Base-by-base conservation (phyloP, 179 eudicot species). In the Corrigiola litoralis region DNA sequence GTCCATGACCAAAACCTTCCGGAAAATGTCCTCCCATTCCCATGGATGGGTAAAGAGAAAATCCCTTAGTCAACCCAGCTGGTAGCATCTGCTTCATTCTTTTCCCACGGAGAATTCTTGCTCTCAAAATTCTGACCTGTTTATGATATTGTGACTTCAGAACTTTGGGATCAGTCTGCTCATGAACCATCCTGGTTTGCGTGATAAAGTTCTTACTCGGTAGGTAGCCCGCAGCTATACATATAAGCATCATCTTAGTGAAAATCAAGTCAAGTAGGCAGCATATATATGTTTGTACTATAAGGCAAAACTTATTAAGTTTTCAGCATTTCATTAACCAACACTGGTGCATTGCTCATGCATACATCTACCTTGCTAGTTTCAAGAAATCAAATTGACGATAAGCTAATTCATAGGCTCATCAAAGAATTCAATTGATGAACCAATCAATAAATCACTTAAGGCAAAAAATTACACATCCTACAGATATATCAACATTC, bases 11-110 rank as follows among this genome's bases (percentile, higher is more conserved):
- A 5, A 23, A 18, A 21, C 13, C 53, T 29, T 37, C 61, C 24
- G n/a, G 17, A 28, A 23, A 36, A 31, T 18, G 53, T 5, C 11
- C 16, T 40, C 0, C 14, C 14, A 6, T 14, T 5, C 11, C 11
- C 2, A 12, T 40, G n/a, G n/a, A n/a, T n/a, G 13, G 44, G 44
- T 40, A 40, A 40, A 10, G 11, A 1, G 44, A 40, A 40, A n/a
- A 10, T 42, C 23, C 32, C 18, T 4, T 29, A 13, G 4, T 33
- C 36, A 53, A 5, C 12, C 29, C 66, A 14, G 55, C 47, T 21
- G 74, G 68, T 29, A 61, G 61, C 44, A 69, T 32, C 46, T 23
- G 61, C 62, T 28, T 41, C 62, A 61, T 61, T 60, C 37, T 70
- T 25, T 53, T 70, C 55, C 52, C 62, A 53, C 54, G 56, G n/a